Evolutionary conservation across 1,284 basidiomycete species (phyloP).

Genomic region (Melampsora larici-populina): DNA sequence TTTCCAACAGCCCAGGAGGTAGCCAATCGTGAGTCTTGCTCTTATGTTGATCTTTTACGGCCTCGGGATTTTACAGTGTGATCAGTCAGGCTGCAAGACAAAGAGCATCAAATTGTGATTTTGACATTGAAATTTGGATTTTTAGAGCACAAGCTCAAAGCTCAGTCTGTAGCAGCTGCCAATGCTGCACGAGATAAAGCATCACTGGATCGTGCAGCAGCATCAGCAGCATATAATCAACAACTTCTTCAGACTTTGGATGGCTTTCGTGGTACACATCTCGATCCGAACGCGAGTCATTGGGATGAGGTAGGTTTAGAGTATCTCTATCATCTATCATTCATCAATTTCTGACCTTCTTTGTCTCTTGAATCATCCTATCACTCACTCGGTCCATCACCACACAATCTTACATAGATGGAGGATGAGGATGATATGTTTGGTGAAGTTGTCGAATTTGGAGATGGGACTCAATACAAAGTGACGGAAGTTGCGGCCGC

Average conservation of each 20-base stretch:
- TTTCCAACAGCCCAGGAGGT: conserved; percentile 44
- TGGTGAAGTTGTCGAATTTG: conserved; percentile 85
- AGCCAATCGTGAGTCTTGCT: conserved; percentile 30
- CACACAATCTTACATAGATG: conserved; percentile 62
- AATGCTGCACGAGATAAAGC: conserved; percentile 46
- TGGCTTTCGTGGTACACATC: conserved; percentile 82
- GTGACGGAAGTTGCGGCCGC: conserved; percentile 57
- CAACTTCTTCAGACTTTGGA: conserved; percentile 60
- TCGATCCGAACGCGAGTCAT: conserved; percentile 85
- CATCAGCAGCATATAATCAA: conserved; percentile 48
- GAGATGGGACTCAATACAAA: conserved; percentile 81
- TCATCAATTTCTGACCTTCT: conserved; percentile 14
- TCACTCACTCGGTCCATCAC: conserved; percentile 41
- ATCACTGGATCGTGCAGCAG: conserved; percentile 47
- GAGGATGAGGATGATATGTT: conserved; percentile 87
- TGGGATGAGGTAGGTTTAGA: conserved; percentile 80
- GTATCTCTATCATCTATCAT: background rate
- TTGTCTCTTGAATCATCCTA: conserved; percentile 13
- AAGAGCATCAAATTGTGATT: background rate
- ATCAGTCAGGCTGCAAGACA: background rate
- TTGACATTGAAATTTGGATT: background rate
- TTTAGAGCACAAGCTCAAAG: conserved; percentile 40
- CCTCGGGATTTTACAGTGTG: too few relatives aligned
- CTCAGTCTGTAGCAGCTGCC: conserved; percentile 42
- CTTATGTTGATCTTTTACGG: background rate